Evolutionary conservation across 2,329 filamentous ascomycete species (phyloP).

Genomic region (Fusarium scirpi): DNA sequence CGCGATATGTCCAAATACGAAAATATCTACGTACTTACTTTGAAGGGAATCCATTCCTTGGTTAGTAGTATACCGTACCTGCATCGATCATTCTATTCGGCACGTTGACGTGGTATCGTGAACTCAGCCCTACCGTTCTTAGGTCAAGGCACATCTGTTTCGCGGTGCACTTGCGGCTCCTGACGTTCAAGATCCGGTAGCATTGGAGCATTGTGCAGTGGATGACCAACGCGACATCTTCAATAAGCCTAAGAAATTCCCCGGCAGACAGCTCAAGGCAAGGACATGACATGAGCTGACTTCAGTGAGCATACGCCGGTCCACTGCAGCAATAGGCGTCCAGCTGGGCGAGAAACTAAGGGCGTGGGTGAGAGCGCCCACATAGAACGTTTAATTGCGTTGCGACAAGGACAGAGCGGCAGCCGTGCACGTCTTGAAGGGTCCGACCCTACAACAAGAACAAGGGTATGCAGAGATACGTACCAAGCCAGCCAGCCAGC

Average conservation of each 20-base stretch:
- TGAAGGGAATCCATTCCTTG: conserved; percentile 25
- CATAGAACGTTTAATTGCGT: conserved; percentile 27
- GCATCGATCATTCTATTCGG: conserved; percentile 21
- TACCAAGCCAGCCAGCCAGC: conserved; percentile 3
- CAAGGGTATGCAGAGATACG: conserved; percentile 30
- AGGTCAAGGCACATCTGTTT: conserved; percentile 30
- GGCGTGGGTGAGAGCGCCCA: conserved; percentile 33
- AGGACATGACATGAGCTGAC: conserved; percentile 15
- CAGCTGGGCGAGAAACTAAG: conserved; percentile 31
- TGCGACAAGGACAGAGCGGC: conserved; percentile 33
- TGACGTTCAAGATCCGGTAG: conserved; percentile 33
- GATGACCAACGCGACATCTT: conserved; percentile 34
- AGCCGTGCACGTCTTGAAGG: conserved; percentile 42
- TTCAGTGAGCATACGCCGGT: conserved; percentile 15
- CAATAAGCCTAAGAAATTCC: conserved; percentile 22
- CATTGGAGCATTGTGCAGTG: conserved; percentile 27
- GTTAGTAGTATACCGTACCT: conserved; percentile 18
- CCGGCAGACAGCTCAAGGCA: conserved; percentile 20
- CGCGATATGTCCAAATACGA: conserved; percentile 32
- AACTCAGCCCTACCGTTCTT: conserved; percentile 38
- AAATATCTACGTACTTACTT: conserved; percentile 42
- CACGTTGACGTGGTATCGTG: conserved; percentile 37
- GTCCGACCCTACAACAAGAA: conserved; percentile 31
- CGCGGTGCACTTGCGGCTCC: conserved; percentile 35
- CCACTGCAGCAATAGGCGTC: conserved; percentile 21